Conservation (phyloP, 148 eudicot genomes). For the Rhododendron williamsianum region DNA sequence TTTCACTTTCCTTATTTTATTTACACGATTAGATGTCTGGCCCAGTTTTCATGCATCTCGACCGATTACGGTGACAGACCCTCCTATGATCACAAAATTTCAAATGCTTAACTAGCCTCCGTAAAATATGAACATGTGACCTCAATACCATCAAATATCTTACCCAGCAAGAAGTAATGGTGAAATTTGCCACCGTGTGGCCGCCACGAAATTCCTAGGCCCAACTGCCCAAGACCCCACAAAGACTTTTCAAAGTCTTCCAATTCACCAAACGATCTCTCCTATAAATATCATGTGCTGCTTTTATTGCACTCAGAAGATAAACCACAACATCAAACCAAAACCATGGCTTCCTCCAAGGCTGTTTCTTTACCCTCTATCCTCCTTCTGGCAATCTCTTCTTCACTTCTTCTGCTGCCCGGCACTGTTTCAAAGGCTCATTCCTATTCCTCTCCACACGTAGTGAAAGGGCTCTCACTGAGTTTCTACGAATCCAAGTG, state of each 20-base stretch:
- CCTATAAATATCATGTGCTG: neutral
- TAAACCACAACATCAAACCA: neutral
- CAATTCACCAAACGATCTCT: neutral
- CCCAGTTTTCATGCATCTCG: too few species aligned
- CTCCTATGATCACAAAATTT: too few species aligned
- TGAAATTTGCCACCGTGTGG: neutral
- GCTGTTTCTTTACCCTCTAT: neutral
- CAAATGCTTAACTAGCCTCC: too few species aligned
- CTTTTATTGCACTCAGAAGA: neutral
- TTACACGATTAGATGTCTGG: too few species aligned
- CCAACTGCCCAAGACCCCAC: neutral
- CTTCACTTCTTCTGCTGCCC: neutral
- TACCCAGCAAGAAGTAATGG: neutral
- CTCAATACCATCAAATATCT: neutral
- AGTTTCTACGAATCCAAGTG: slow-evolving; percentile 33
- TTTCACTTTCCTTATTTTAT: too few species aligned
- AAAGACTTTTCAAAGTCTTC: neutral
- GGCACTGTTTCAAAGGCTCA: slow-evolving; percentile 4
- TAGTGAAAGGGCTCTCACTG: slow-evolving; percentile 40
- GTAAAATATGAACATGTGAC: too few species aligned
- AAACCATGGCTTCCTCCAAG: neutral
- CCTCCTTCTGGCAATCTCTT: neutral
- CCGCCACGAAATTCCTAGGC: neutral
- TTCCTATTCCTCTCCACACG: neutral
- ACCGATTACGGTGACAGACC: too few species aligned